Conservation (phyloP, 2,329 filamentous ascomycete genomes). For the Neurospora sp. region DNA sequence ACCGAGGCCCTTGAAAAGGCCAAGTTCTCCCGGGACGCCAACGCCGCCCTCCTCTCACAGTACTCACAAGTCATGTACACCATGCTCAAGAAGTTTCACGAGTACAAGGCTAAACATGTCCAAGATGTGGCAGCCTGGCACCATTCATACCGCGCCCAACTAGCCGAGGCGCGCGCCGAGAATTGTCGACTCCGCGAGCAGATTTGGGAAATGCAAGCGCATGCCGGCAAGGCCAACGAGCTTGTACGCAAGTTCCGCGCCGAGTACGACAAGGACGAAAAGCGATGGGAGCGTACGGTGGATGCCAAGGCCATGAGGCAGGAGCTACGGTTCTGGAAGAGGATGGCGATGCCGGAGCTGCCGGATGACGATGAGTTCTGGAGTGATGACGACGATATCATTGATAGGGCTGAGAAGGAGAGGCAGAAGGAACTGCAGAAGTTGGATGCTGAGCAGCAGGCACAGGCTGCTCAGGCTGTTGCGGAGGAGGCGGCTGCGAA, state of each 20-base stretch:
- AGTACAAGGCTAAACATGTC: constrained; percentile 54
- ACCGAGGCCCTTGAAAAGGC: constrained; percentile 53
- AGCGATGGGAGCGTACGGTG: constrained; percentile 42
- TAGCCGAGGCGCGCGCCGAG: constrained; percentile 55
- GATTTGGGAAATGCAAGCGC: constrained; percentile 56
- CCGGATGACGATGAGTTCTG: constrained; percentile 50
- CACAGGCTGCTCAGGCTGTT: constrained; percentile 11
- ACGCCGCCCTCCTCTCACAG: constrained; percentile 45
- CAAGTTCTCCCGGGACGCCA: constrained; percentile 49
- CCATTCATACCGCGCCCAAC: constrained; percentile 53
- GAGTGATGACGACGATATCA: constrained; percentile 55
- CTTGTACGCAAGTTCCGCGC: constrained; percentile 46
- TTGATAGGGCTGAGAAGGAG: constrained; percentile 51
- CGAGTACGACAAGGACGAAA: constrained; percentile 45
- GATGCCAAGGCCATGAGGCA: constrained; percentile 43
- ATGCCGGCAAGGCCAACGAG: constrained; percentile 48
- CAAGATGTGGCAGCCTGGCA: constrained; percentile 55
- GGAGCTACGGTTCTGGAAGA: constrained; percentile 56
- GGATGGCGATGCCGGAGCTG: constrained; percentile 52
- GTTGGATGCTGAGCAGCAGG: constrained; percentile 29
- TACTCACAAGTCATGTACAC: constrained; percentile 47
- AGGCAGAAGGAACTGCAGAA: constrained; percentile 41
- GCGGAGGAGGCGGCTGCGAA: constrained; percentile 5
- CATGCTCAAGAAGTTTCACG: constrained; percentile 54
- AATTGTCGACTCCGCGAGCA: constrained; percentile 53